Conservation (phyloP, 1,284 basidiomycete species). For the Ustilago lituana region DNA sequence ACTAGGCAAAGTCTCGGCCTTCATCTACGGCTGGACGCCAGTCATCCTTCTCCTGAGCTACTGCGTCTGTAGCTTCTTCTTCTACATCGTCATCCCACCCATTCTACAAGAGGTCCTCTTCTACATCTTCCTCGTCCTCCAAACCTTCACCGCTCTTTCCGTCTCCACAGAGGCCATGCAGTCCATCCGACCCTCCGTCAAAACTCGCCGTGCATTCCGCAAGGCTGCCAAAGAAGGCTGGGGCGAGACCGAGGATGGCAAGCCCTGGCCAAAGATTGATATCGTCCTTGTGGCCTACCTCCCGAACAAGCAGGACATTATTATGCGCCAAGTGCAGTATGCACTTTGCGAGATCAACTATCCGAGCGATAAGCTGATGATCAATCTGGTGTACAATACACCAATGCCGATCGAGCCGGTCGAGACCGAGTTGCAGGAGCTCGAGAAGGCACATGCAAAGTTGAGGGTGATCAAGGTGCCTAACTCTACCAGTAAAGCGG, state of each 20-base stretch:
- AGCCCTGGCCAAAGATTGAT: constrained; percentile 55
- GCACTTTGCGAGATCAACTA: constrained; percentile 59
- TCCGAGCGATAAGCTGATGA: constrained; percentile 46
- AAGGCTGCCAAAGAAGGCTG: constrained; percentile 50
- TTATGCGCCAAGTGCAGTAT: constrained; percentile 58
- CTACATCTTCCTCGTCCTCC: constrained; percentile 47
- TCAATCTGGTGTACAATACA: constrained; percentile 63
- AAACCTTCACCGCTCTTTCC: constrained; percentile 52
- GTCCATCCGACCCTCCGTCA: constrained; percentile 50
- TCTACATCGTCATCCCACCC: constrained; percentile 55
- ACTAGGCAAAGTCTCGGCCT: constrained; percentile 43
- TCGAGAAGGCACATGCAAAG: constrained; percentile 41
- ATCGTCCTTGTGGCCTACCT: constrained; percentile 59
- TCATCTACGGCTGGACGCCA: constrained; percentile 53
- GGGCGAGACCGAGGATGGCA: constrained; percentile 43
- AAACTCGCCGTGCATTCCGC: constrained; percentile 46
- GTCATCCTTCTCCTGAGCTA: constrained; percentile 44
- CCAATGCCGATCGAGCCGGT: constrained; percentile 56
- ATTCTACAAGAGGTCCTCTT: constrained; percentile 50
- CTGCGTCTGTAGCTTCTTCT: constrained; percentile 43
- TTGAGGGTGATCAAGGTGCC: constrained; percentile 58
- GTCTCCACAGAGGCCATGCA: constrained; percentile 58
- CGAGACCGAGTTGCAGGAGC: constrained; percentile 45
- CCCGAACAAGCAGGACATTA: constrained; percentile 62
- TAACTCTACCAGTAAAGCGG: constrained; percentile 57